Percentiles rank a stretch among this genome's conserved stretches.
These are phyloP conservation scores for Paxillus involutus DNA, from an alignment of 768 basidiomycete species.

Conservation along the genomic window DNA sequence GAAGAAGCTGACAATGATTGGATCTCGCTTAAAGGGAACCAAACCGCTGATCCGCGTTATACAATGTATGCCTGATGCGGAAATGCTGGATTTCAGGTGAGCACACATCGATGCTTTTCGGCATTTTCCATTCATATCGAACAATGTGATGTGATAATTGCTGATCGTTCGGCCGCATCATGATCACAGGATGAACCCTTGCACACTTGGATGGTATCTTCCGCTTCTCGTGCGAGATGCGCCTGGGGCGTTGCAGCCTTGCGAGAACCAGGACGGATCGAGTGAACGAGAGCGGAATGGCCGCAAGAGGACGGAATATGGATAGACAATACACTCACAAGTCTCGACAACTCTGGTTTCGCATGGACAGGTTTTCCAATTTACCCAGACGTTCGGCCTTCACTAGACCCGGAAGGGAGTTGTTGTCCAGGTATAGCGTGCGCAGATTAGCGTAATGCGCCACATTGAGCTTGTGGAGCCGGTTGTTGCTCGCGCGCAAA, in stretches of 20 bases:
- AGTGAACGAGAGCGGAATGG: conserved; percentile 20
- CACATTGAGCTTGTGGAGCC: conserved; percentile 63
- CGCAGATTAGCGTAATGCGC: conserved; percentile 68
- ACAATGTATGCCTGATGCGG: conserved; percentile 71
- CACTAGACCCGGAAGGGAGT: conserved; percentile 51
- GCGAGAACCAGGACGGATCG: conserved; percentile 35
- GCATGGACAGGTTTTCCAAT: conserved; percentile 87
- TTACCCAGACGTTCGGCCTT: conserved; percentile 60
- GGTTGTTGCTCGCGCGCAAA: conserved; percentile 83
- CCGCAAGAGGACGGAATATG: no score
- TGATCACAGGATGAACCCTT: conserved; percentile 83
- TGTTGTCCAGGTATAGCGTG: conserved; percentile 92
- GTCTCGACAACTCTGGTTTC: conserved; percentile 79
- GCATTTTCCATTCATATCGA: conserved; percentile 4
- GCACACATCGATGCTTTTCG: conserved; percentile 24
- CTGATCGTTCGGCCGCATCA: not conserved
- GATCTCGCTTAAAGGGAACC: conserved; percentile 74
- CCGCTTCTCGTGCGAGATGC: conserved; percentile 76
- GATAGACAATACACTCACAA: conserved; percentile 55
- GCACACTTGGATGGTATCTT: conserved; percentile 94
- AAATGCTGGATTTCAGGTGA: conserved; percentile 91
- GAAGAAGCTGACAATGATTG: conserved; percentile 84
- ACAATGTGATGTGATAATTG: not conserved
- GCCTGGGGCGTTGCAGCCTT: conserved; percentile 66
- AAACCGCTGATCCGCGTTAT: conserved; percentile 73